Base-by-base conservation (phyloP, 768 basidiomycete genomes). In the Chlorophyllum brunneum region DNA sequence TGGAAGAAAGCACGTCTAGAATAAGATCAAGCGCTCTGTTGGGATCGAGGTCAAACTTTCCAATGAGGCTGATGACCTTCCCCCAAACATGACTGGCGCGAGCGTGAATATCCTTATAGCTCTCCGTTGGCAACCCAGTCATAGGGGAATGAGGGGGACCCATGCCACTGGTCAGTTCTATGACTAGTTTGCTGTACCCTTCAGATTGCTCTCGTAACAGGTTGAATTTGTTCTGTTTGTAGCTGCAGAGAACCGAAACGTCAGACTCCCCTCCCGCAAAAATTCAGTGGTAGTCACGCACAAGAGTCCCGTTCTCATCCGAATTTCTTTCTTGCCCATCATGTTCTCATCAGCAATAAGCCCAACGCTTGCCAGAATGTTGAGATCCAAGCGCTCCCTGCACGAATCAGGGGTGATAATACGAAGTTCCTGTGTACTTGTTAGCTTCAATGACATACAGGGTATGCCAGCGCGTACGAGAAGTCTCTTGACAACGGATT, bases 191-290 rank as follows among this genome's bases (percentile, higher is more conserved):
- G 65, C 92, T 92, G 71, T 93, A 99, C 6, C 97, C 97, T 72
- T 98, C 95, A 0, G 94, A 94, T 61, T 97, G 92, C 71, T 99
- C 97, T 31, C 97, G 87, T 13, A 98, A 80, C 33, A 99, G 80
- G 64, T 98, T 99, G 76, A 95, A 95, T 69, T 98, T 99, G 72
- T 93, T 93, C 68, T 99, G 95, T 67, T 93, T 94, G 74, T 94
- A 95, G 65, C 92, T 95, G 63, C n/a, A 48, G 15, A 36, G 40
- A 16, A 11, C 16, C 48, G 46, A 43, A 55, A 38, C 20, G 53
- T 33, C 46, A 52, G 47, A 31, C 41, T 7, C 26, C 38, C 34
- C 30, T 7, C 33, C 2, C n/a, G n/a, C 27, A 39, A 15, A 11
- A 42, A 7, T 23, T 18, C 20, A 8, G 39, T 26, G 31, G 31